phyloP scores from a whole-genome alignment of 768 basidiomycete genomes.

The Hypsizygus marmoreus region DNA sequence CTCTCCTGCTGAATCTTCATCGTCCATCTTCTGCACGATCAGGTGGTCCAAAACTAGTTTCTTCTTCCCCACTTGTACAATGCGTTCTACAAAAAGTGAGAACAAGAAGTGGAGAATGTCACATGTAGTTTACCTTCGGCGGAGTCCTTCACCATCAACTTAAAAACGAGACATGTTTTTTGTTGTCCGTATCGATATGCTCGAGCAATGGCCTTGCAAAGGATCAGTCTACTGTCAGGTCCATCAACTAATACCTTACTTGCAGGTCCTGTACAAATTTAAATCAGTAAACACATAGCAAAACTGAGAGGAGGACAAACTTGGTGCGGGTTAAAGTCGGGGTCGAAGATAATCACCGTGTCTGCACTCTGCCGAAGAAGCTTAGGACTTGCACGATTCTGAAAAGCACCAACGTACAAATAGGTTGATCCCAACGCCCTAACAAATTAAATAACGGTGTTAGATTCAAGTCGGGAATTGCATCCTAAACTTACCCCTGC shows the following conservation, averaged over 20 bases:
- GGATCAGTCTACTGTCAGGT: constrained; percentile 1
- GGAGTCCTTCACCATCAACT: constrained; percentile 92
- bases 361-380: constrained; percentile 73
- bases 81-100: constrained; percentile 64
- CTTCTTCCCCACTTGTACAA: constrained; percentile 92
- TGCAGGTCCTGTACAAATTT: constrained; percentile 70
- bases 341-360: constrained; percentile 91
- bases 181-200: constrained; percentile 94
- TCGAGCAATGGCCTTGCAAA: constrained; percentile 83
- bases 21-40: constrained; percentile 95
- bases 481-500: constrained; percentile 61
- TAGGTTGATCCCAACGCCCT: constrained; percentile 91
- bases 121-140: constrained; percentile 65
- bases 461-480: neutral
- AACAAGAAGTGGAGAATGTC: neutral
- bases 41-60: constrained; percentile 93
- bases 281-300: neutral
- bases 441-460: constrained; percentile 1
- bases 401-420: constrained; percentile 32
- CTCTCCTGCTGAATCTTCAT: constrained; percentile 67
- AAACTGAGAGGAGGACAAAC: constrained; percentile 36
- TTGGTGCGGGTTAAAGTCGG: constrained; percentile 98
- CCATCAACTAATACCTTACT: constrained; percentile 44
- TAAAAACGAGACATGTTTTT: constrained; percentile 94
- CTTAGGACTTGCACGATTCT: neutral